Evolutionary conservation across 169 alveolate genomes (phyloP), one percentile per base, ranked within the genome.

Genomic region (Babesia bovis): DNA sequence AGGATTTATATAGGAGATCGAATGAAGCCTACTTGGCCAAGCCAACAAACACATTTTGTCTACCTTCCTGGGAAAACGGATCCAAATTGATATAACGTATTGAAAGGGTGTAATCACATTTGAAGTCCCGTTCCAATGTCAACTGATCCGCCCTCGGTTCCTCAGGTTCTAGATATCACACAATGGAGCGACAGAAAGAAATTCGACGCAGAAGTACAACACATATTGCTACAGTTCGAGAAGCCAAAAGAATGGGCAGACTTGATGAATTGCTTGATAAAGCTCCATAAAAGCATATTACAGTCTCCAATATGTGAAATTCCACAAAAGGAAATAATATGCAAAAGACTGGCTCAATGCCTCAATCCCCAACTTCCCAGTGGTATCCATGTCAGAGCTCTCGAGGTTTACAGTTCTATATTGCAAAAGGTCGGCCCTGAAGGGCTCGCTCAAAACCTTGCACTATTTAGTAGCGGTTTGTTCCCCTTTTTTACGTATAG

Each of bases 231-330:
- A 45, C 82, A 69, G 30, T 94, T 94, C 73, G 97, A 93, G 41
- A 91, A 90, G 65, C 96, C 97, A 6, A 93, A 92, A 66, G 98
- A 94, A 52, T 94, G 98, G 98, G 96, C 98, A 7, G 98, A 94
- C 69, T 81, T 94, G 41, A 94, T 93, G 85, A 94, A 91, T 73
- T 91, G 95, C 32, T 59, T 94, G 67, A 92, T 90, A 40, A 87
- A 89, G 63, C 90, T 94, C 44, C 87, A 91, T 73, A 84, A 91
- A 21, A 87, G 94, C 21, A 85, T 90, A 32, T 68, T 75, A 58
- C 86, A 84, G 63, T 92, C 91, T 30, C 60, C 74, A 12, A 85
- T 68, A 67, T 85, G 85, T 33, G 90, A 90, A 72, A 85, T 86
- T 35, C 90, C 93, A 30, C 90, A 87, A 44, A 94, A 87, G 81